Conservation (phyloP, 176 grass and related monocot species). For the Poa annua region DNA sequence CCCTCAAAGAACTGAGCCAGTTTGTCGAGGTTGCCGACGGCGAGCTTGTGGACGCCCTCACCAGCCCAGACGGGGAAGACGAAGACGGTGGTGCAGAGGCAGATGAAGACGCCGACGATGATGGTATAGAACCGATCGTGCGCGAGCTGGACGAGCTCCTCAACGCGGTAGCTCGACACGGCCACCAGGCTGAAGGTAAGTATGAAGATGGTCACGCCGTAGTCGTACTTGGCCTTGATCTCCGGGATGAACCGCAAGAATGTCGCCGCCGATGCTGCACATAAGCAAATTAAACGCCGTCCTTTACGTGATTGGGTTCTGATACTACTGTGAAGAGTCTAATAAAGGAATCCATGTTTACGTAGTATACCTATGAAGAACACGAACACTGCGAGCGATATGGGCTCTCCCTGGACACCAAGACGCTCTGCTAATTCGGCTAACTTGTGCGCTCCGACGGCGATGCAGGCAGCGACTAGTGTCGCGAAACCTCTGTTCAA, state of each 20-base stretch:
- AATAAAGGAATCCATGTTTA: not conserved
- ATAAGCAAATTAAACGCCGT: not conserved
- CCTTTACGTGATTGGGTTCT: not conserved
- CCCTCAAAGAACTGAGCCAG: slow-evolving; percentile 77
- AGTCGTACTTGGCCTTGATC: slow-evolving; percentile 90
- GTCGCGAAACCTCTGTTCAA: slow-evolving; percentile 69
- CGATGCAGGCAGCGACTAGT: slow-evolving; percentile 59
- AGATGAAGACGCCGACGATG: slow-evolving; percentile 65
- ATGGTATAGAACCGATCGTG: slow-evolving; percentile 75
- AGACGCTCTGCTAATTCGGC: slow-evolving; percentile 37
- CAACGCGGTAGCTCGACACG: slow-evolving; percentile 87
- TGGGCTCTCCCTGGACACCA: slow-evolving; percentile 61
- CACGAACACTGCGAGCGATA: slow-evolving; percentile 70
- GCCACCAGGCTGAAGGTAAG: slow-evolving; percentile 95
- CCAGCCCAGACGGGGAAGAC: slow-evolving; percentile 85
- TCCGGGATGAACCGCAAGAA: slow-evolving; percentile 95
- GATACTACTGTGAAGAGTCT: not conserved
- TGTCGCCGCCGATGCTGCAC: slow-evolving; percentile 72
- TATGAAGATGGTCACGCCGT: slow-evolving; percentile 95
- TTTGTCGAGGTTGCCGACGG: slow-evolving; percentile 65
- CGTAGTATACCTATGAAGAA: slow-evolving; percentile 71
- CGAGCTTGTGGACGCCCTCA: slow-evolving; percentile 73
- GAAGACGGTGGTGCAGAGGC: slow-evolving; percentile 68
- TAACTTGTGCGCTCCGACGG: slow-evolving; percentile 63
- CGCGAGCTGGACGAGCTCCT: slow-evolving; percentile 73